Percentiles rank a stretch among this genome's conserved stretches.
Conservation (phyloP, 176 grass and related monocot genomes). For the Lolium perenne region DNA sequence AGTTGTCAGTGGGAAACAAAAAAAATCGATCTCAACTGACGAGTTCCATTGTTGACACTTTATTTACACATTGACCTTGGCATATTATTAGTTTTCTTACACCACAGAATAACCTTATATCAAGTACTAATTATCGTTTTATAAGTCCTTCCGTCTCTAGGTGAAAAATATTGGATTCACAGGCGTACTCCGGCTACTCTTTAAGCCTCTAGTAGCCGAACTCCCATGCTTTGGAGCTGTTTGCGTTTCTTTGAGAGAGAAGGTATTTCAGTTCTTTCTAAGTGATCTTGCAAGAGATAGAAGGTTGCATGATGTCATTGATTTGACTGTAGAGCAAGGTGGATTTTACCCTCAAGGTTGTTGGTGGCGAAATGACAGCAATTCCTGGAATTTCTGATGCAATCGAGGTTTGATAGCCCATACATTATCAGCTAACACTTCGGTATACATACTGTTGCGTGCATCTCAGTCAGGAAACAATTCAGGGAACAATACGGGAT, state of each 20-base stretch:
- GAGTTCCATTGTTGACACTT: neutral
- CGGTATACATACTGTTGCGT: constrained; percentile 16
- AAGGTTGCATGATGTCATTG: constrained; percentile 40
- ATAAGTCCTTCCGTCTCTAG: constrained; percentile 44
- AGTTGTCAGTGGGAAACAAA: neutral
- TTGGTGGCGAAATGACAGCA: constrained; percentile 94
- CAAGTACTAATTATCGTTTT: neutral
- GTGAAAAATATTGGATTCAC: constrained; percentile 97
- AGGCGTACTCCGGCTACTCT: constrained; percentile 81
- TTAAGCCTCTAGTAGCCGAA: constrained; percentile 77
- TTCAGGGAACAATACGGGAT: constrained; percentile 87
- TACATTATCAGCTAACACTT: constrained; percentile 26
- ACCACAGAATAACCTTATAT: constrained; percentile 9
- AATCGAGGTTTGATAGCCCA: constrained; percentile 71
- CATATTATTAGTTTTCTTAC: neutral
- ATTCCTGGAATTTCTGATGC: constrained; percentile 99
- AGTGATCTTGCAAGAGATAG: neutral
- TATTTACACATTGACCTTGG: neutral
- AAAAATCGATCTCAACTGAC: neutral
- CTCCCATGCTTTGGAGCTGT: constrained; percentile 95
- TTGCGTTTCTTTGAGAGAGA: constrained; percentile 90
- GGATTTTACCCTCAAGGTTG: constrained; percentile 89
- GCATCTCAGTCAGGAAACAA: constrained; percentile 38
- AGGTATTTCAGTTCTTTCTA: constrained; percentile 61
- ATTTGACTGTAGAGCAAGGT: constrained; percentile 88